Conservation (phyloP, 1,284 basidiomycete genomes). For the Tilletia caries region DNA sequence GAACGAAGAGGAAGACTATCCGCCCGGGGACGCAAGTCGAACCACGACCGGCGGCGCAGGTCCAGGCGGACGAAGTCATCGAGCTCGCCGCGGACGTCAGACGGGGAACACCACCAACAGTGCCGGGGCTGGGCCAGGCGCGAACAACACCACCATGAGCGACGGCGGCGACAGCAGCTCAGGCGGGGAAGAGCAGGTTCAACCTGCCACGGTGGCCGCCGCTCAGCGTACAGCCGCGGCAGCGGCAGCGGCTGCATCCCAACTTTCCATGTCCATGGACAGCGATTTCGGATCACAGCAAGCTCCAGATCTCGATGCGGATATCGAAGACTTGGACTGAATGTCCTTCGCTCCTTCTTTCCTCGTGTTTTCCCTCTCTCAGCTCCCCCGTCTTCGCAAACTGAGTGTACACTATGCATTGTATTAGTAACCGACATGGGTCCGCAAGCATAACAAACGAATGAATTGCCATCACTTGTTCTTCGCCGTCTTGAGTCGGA, state of each 20-base stretch:
- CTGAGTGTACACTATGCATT: neutral
- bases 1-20: conserved; percentile 11
- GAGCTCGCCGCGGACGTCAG: too few relatives aligned
- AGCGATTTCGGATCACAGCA: neutral
- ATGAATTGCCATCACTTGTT: conserved; percentile 83
- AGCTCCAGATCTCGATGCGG: neutral
- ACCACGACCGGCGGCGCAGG: neutral
- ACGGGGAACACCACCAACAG: neutral
- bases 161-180: neutral
- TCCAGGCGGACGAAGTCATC: too few relatives aligned
- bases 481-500: conserved; percentile 84
- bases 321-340: conserved; percentile 14
- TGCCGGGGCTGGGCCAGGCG: neutral
- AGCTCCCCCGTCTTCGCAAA: neutral
- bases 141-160: neutral
- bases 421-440: neutral
- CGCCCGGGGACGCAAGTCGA: neutral
- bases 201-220: neutral
- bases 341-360: neutral
- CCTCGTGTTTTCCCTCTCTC: neutral
- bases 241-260: neutral
- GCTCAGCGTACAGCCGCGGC: neutral
- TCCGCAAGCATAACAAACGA: neutral
- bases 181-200: neutral
- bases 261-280: conserved; percentile 6